These are phyloP conservation scores for Trametes polyzona DNA, from an alignment of 1,284 basidiomycete genomes.

Conservation along the genomic window DNA sequence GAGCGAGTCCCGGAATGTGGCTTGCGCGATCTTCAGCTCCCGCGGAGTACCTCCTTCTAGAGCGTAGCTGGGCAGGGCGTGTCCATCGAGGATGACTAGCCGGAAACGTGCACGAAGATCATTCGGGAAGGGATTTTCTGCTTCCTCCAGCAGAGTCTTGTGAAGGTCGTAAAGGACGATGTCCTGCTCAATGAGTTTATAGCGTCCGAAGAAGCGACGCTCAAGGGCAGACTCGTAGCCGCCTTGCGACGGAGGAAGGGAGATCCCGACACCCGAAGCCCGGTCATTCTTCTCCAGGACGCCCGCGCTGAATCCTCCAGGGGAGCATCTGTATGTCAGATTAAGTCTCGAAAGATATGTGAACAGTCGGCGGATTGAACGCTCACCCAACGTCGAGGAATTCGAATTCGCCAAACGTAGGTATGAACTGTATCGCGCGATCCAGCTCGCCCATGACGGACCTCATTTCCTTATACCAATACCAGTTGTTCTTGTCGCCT, in stretches of 20 bases:
- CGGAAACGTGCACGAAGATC: constrained; percentile 27
- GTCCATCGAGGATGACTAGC: constrained; percentile 38
- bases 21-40: neutral
- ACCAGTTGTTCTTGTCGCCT: neutral
- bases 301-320: constrained; percentile 36
- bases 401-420: constrained; percentile 17
- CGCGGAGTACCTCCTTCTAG: neutral
- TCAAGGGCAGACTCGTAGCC: constrained; percentile 29
- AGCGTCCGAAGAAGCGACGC: constrained; percentile 20
- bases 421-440: constrained; percentile 24
- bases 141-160: neutral
- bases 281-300: constrained; percentile 28
- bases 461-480: constrained; percentile 25
- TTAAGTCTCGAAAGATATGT: neutral
- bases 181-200: constrained; percentile 29
- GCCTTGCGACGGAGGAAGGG: constrained; percentile 29
- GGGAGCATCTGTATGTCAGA: constrained; percentile 28
- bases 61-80: constrained; percentile 31
- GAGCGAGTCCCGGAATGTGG: constrained; percentile 29
- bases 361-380: neutral
- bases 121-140: constrained; percentile 8
- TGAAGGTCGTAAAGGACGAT: constrained; percentile 28
- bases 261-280: constrained; percentile 32
- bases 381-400: constrained; percentile 37
- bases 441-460: constrained; percentile 31